These are phyloP conservation scores for Septoria linicola DNA, from an alignment of 2,329 filamentous ascomycete genomes.

Conservation along the genomic window DNA sequence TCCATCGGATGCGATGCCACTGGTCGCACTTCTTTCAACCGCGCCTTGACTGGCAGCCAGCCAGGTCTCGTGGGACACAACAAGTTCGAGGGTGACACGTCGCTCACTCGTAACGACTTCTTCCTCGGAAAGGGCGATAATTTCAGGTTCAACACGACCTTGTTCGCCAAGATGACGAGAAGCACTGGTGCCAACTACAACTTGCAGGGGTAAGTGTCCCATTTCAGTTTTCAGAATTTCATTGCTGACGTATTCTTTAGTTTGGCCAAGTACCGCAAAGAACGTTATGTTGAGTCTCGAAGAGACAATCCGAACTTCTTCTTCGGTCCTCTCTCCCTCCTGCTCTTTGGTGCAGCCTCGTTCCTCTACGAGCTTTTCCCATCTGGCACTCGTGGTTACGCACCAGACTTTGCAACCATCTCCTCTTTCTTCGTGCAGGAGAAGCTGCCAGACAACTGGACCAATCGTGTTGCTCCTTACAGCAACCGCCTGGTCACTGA, in stretches of 20 bases:
- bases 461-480: slow-evolving; percentile 33
- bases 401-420: slow-evolving; percentile 35
- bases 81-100: slow-evolving; percentile 45
- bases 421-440: slow-evolving; percentile 45
- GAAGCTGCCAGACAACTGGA: slow-evolving; percentile 44
- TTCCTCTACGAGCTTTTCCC: slow-evolving; percentile 48
- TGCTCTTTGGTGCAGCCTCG: slow-evolving; percentile 45
- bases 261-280: slow-evolving; percentile 41
- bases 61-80: slow-evolving; percentile 48
- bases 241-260: slow-evolving; percentile 11
- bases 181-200: slow-evolving; percentile 40
- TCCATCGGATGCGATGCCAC: slow-evolving; percentile 50
- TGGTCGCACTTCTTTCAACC: slow-evolving; percentile 40
- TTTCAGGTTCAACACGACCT: slow-evolving; percentile 42
- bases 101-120: slow-evolving; percentile 45
- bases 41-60: slow-evolving; percentile 40
- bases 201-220: slow-evolving; percentile 26
- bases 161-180: slow-evolving; percentile 43
- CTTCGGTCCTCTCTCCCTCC: slow-evolving; percentile 43
- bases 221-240: too few relatives aligned
- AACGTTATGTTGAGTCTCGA: slow-evolving; percentile 43
- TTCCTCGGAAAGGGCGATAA: slow-evolving; percentile 38
- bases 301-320: slow-evolving; percentile 45
- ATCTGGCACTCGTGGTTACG: slow-evolving; percentile 23
- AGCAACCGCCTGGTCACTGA: slow-evolving; percentile 34